These are phyloP conservation scores for Crepidotus variabilis DNA, from an alignment of 768 basidiomycete species.

Conservation along the genomic window DNA sequence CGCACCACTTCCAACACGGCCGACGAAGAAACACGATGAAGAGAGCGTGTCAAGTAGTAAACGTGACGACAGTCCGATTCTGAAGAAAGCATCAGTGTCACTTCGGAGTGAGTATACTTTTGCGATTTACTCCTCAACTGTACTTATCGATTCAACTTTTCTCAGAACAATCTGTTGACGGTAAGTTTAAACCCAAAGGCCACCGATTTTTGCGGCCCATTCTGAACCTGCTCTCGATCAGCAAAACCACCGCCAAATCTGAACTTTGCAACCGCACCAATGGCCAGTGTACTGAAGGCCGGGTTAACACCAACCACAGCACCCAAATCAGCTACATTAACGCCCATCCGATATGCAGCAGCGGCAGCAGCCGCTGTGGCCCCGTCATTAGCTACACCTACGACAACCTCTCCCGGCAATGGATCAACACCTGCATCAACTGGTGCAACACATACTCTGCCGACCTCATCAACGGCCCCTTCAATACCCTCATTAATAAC, in stretches of 20 bases:
- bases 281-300: slow-evolving; percentile 71
- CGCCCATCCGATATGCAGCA: slow-evolving; percentile 88
- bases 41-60: slow-evolving; percentile 72
- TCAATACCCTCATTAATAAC: slow-evolving; percentile 35
- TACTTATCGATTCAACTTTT: slow-evolving; percentile 8
- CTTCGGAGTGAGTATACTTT: slow-evolving; percentile 60
- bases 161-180: slow-evolving; percentile 68
- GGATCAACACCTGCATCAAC: slow-evolving; percentile 28
- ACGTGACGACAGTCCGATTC: slow-evolving; percentile 72
- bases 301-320: slow-evolving; percentile 52
- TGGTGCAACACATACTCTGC: slow-evolving; percentile 23
- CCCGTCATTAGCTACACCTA: slow-evolving; percentile 43
- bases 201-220: slow-evolving; percentile 6
- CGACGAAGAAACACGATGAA: slow-evolving; percentile 77
- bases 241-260: slow-evolving; percentile 77
- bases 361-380: slow-evolving; percentile 70
- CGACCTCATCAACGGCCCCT: slow-evolving; percentile 31
- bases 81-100: slow-evolving; percentile 69
- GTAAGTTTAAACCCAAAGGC: slow-evolving; percentile 32
- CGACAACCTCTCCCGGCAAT: slow-evolving; percentile 20
- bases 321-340: slow-evolving; percentile 48
- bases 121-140: slow-evolving; percentile 8
- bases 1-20: slow-evolving; percentile 61
- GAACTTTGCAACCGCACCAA: slow-evolving; percentile 78
- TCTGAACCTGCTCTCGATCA: slow-evolving; percentile 20